Base-by-base conservation (phyloP, 2,329 filamentous ascomycete genomes). In the Pyrenophora tritici-repentis region DNA sequence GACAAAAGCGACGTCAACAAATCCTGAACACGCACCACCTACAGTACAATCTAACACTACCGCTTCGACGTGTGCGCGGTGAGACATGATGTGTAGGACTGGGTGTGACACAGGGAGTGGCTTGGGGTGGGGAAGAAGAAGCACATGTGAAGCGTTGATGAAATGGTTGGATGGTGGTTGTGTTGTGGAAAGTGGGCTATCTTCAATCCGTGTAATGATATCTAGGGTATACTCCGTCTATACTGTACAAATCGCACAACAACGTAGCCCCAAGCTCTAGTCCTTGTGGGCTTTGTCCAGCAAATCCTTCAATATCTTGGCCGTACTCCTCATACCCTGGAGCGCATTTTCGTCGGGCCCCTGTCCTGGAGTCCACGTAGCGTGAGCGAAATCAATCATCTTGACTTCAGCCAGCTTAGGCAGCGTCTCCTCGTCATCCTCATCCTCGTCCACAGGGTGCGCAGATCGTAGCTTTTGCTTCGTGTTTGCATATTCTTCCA, bases 331-430 rank as follows among this genome's bases (percentile, higher is more conserved):
- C 55, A 97, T 84, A 0, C 92, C 92, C 31, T 78, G 78, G 26
- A 97, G 78, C 12, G 83, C 78, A 67, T 97, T 97, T 75, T 96
- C 87, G 71, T 99, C 94, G 0, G 89, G 87, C 0, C 93, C 93
- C 64, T 88, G 76, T 1, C 91, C 90, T 0, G 90, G 88, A 1
- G 85, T 88, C 86, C 88, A 97, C 42, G 80, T 77, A 9, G 94
- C 94, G 74, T 99, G 94, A 1, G 94, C 94, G 80, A 99, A 99
- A 73, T 99, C 94, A 63, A 99, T 99, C 57, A 99, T 81, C 69
- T 93, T 94, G 42, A 97, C 80, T 10, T 85, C 83, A 65, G 88
- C 90, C 36, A 96, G 83, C 63, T 86, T 86, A 0, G 88, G 88
- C 12, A 69, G 44, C 34, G 61, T 63, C 26, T 69, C 67, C 53